phyloP scores from a whole-genome alignment of 192 early-diverging fungal genomes.

The Spizellomyces punctatus region DNA sequence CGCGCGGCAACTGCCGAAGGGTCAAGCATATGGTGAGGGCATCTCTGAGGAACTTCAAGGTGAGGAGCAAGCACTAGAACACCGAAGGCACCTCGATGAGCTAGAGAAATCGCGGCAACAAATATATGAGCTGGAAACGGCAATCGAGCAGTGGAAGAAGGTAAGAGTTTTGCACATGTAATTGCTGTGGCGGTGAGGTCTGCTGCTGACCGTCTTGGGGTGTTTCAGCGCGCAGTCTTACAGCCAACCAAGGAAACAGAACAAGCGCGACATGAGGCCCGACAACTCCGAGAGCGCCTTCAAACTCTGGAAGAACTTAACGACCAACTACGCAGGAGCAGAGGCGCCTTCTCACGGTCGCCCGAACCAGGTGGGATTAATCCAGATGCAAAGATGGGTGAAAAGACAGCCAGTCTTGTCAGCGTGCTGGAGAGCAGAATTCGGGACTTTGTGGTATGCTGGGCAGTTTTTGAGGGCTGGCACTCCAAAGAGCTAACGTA shows the following conservation, averaged over 20 bases:
- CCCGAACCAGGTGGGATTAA: conserved; percentile 6
- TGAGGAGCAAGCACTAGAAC: not conserved
- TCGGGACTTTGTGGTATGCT: conserved; percentile 38
- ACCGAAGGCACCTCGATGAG: conserved; percentile 4
- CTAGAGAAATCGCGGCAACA: not conserved
- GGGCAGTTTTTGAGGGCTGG: too few relatives aligned
- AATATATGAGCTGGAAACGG: conserved; percentile 1
- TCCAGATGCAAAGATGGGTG: conserved; percentile 9
- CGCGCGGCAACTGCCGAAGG: not conserved
- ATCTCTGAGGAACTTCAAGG: too few relatives aligned
- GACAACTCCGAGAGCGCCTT: conserved; percentile 22
- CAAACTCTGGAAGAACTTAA: conserved; percentile 31
- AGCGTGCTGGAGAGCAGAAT: conserved; percentile 39
- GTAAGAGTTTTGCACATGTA: too few relatives aligned
- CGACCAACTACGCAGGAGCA: conserved; percentile 16
- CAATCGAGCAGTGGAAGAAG: too few relatives aligned
- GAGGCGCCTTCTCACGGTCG: not conserved
- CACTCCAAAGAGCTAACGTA: too few relatives aligned
- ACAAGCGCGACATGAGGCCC: not conserved
- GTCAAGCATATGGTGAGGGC: not conserved
- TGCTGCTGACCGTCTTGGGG: too few relatives aligned
- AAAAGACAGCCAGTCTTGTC: conserved; percentile 24
- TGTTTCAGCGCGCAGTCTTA: not conserved
- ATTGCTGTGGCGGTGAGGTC: too few relatives aligned
- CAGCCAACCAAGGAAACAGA: not conserved